A percentile compares a stretch with the other conserved stretches of the same genome.
Conservation (phyloP, 2,329 filamentous ascomycete species). For the Neofusicoccum ribis region DNA sequence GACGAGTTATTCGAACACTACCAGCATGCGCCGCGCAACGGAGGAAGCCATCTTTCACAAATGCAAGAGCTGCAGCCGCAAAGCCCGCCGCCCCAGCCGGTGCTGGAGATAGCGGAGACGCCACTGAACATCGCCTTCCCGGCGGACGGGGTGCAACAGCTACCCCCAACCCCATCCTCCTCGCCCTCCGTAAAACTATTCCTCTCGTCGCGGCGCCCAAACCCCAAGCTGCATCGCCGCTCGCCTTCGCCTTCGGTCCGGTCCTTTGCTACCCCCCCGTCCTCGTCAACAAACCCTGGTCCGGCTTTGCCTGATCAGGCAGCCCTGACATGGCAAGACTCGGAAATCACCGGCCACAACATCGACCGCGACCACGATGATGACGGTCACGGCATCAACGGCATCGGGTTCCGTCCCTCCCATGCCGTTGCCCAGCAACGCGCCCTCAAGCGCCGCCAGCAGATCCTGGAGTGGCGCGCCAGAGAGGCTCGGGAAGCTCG, state of each 20-base stretch:
- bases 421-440: slow-evolving; percentile 59
- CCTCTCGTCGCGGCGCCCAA: slow-evolving; percentile 15
- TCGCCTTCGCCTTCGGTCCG: slow-evolving; percentile 6
- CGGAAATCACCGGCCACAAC: slow-evolving; percentile 62
- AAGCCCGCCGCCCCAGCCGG: slow-evolving; percentile 12
- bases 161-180: slow-evolving; percentile 16
- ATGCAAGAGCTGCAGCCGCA: neutral
- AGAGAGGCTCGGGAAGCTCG: slow-evolving; percentile 61
- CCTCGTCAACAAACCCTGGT: neutral
- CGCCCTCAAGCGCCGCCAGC: slow-evolving; percentile 57
- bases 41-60: neutral
- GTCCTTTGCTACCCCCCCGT: neutral
- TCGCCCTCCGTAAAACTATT: slow-evolving; percentile 19
- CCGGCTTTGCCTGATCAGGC: slow-evolving; percentile 32
- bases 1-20: neutral
- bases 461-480: slow-evolving; percentile 60
- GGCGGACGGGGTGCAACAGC: neutral
- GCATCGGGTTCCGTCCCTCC: slow-evolving; percentile 63
- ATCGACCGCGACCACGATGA: slow-evolving; percentile 57
- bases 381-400: slow-evolving; percentile 65
- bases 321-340: slow-evolving; percentile 57
- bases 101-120: slow-evolving; percentile 18
- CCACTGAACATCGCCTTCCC: neutral
- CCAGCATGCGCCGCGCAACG: neutral
- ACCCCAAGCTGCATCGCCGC: neutral